Conservation (phyloP, 169 alveolate genomes). For the Eimeria praecox region DNA sequence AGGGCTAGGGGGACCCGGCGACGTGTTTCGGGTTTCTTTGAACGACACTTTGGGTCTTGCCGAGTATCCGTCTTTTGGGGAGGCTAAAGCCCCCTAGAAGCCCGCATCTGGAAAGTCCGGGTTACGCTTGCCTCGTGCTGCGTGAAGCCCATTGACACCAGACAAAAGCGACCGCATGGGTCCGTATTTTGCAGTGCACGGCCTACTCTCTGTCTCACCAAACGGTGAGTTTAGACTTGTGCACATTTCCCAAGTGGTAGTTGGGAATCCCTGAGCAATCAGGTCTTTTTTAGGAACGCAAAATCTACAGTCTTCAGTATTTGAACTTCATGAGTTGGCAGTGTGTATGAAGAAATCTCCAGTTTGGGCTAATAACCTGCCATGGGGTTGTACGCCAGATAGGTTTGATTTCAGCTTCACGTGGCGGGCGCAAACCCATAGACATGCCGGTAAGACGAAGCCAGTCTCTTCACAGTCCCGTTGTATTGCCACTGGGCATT, state of each 20-base stretch:
- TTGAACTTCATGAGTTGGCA: not conserved
- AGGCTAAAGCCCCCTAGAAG: not conserved
- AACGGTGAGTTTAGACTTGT: not conserved
- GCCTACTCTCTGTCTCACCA: not conserved
- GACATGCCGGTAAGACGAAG: too few relatives aligned
- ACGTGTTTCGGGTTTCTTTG: not conserved
- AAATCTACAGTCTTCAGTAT: not conserved
- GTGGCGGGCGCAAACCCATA: not conserved
- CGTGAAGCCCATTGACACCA: not conserved
- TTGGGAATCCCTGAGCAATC: conserved; percentile 1
- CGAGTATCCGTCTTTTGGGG: not conserved
- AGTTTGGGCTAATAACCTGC: not conserved
- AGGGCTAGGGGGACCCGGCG: not conserved
- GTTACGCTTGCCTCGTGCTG: not conserved
- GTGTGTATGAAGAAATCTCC: not conserved
- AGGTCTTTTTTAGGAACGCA: not conserved
- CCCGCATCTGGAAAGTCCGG: not conserved
- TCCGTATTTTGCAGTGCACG: not conserved
- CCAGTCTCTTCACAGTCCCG: not conserved
- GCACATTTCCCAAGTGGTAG: not conserved
- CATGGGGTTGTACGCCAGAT: not conserved
- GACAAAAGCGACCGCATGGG: not conserved
- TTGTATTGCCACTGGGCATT: not conserved
- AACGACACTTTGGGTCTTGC: not conserved
- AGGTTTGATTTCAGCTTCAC: not conserved